Evolutionary conservation across 1,284 basidiomycete genomes (phyloP).

Genomic region (Cryptococcus wingfieldii): DNA sequence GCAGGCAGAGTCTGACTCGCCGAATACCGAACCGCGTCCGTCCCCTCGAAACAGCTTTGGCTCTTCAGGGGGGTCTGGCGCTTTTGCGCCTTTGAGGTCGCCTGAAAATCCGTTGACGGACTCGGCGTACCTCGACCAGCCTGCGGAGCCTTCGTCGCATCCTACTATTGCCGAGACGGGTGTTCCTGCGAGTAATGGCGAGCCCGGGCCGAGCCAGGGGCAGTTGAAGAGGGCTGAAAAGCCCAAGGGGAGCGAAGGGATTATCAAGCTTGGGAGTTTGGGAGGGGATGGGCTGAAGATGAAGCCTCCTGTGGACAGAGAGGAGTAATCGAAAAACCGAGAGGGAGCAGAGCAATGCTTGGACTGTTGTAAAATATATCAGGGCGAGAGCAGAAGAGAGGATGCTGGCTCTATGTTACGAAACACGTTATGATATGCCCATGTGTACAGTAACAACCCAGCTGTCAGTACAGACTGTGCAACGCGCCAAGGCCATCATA

Average conservation of each 20-base stretch:
- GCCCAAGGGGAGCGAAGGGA: conserved; percentile 19
- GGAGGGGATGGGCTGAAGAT: conserved; percentile 41
- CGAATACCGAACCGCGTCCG: conserved; percentile 8
- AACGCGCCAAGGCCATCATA: too few species aligned
- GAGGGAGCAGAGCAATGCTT: background rate
- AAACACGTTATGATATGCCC: too few species aligned
- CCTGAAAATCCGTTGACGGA: conserved; percentile 6
- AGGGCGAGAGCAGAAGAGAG: too few species aligned
- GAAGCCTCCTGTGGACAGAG: conserved; percentile 24
- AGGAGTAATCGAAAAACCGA: background rate
- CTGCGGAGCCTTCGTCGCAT: conserved; percentile 24
- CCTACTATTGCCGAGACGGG: conserved; percentile 47
- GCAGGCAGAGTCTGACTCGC: background rate
- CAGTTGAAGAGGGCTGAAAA: conserved; percentile 38
- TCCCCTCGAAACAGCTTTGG: conserved; percentile 11
- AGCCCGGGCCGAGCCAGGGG: conserved; percentile 25
- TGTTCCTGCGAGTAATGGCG: conserved; percentile 3
- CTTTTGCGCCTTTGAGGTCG: background rate
- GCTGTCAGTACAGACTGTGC: too few species aligned
- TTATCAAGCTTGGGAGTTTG: conserved; percentile 41
- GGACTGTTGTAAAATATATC: too few species aligned
- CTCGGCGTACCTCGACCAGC: conserved; percentile 35
- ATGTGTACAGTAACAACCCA: too few species aligned
- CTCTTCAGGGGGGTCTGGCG: background rate
- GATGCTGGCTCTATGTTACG: too few species aligned